Base-by-base conservation (phyloP, 2,329 filamentous ascomycete species). In the Mycosphaerella arachidis region DNA sequence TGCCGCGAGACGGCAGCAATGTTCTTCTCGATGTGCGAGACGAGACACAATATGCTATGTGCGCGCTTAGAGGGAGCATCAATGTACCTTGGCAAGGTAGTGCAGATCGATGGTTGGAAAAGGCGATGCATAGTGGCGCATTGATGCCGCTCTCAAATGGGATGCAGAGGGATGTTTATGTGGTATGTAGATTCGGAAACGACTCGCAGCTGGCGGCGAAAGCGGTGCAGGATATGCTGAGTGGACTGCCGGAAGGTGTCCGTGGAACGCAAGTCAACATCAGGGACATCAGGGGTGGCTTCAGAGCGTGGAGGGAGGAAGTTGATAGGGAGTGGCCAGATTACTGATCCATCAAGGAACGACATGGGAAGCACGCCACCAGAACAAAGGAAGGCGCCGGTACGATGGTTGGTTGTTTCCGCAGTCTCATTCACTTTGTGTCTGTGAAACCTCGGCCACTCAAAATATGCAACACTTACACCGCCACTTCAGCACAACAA, bases 21-120 rank as follows among this genome's bases (percentile, higher is more conserved):
- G 70, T 90, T 0, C 75, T 97, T 1, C 74, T 97, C 2, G 94
- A 97, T 66, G 91, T 96, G 1, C 82, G 94, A 1, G 91, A 96
- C 67, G 85, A 85, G 68, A 89, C 91, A 30, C 91, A 96, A 62
- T 97, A 90, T 66, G 87, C 89, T 16, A 86, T 97, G 48, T 92
- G 88, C 64, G 86, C 82, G 62, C 79, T 99, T 7, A 79, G 86
- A 0, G 89, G 89, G 0, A 91, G 90, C 29, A 76, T 95, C 54
- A 97, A 91, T 66, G 73, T 92, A 0, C 89, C 85, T 0, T 89
- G 88, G 68, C 88, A 85, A 12, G 78, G 74, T 0, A 75, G 84
- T 16, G 77, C 65, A 2, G 64, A 67, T n/a, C 57, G 58, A 10
- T 73, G 70, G 68, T 52, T 73, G 2, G 63, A 68, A 56, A 63